Conservation (phyloP, 2,329 filamentous ascomycete genomes). For the Paramyrothecium roridum region DNA sequence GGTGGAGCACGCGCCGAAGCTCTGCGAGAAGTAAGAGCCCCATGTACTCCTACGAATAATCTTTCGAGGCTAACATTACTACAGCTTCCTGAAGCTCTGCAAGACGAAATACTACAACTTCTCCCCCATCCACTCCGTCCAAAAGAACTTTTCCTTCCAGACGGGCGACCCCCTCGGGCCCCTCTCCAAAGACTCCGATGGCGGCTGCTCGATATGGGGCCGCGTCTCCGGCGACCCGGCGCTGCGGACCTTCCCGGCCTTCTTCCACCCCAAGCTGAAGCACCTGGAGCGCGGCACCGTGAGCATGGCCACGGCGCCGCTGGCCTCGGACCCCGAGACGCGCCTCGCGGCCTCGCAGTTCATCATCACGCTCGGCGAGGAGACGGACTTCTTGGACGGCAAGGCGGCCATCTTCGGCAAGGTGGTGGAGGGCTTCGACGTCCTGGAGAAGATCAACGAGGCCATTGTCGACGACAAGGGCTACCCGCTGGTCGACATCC, state of each 20-base stretch:
- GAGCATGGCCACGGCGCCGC: conserved; percentile 91
- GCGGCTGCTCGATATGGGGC: conserved; percentile 91
- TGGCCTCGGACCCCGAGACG: conserved; percentile 72
- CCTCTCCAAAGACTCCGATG: conserved; percentile 79
- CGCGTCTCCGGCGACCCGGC: conserved; percentile 63
- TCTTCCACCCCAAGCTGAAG: conserved; percentile 83
- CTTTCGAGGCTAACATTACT: conserved; percentile 21
- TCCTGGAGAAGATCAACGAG: conserved; percentile 87
- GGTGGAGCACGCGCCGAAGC: conserved; percentile 82
- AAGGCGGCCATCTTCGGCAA: conserved; percentile 95
- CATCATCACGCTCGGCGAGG: conserved; percentile 84
- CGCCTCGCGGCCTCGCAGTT: conserved; percentile 89
- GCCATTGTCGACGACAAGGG: conserved; percentile 85
- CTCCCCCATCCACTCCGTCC: conserved; percentile 84
- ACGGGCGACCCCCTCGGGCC: conserved; percentile 92
- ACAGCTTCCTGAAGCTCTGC: conserved; percentile 95
- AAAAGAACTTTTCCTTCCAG: conserved; percentile 95
- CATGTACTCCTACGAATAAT: too few species aligned
- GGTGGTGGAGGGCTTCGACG: conserved; percentile 94
- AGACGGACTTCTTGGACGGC: conserved; percentile 86
- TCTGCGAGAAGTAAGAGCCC: conserved; percentile 88
- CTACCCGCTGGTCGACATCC: conserved; percentile 87
- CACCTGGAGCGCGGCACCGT: conserved; percentile 88
- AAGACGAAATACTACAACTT: conserved; percentile 99
- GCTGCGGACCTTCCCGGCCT: conserved; percentile 76